These are phyloP conservation scores for Dothideomycetes sp. DNA, from an alignment of 2,329 filamentous ascomycete species.

Conservation along the genomic window DNA sequence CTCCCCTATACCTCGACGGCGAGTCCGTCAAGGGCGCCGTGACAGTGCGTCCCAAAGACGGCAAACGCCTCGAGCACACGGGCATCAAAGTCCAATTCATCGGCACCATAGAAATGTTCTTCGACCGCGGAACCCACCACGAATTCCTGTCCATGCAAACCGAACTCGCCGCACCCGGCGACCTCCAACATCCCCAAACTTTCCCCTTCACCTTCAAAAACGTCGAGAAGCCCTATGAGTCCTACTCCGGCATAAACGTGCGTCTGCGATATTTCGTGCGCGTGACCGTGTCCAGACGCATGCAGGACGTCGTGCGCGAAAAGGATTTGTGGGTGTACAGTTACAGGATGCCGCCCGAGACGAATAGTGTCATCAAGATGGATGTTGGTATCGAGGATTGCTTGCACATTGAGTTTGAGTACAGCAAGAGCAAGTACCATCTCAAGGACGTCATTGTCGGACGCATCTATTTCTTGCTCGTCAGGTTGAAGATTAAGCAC, in stretches of 20 bases:
- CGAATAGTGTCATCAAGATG: conserved; percentile 99
- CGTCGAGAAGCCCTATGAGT: conserved; percentile 99
- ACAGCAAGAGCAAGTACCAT: conserved; percentile 98
- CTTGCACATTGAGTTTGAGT: conserved; percentile 98
- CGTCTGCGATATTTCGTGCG: conserved; percentile 97
- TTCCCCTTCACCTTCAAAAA: conserved; percentile 99
- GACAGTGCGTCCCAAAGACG: conserved; percentile 92
- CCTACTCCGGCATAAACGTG: conserved; percentile 99
- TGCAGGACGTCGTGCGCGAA: conserved; percentile 96
- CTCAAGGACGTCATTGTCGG: conserved; percentile 98
- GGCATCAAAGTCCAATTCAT: conserved; percentile 99
- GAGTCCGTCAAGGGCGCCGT: conserved; percentile 96
- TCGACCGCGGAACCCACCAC: conserved; percentile 97
- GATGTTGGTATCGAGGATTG: conserved; percentile 99
- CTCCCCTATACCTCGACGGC: conserved; percentile 92
- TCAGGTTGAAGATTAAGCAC: conserved; percentile 97
- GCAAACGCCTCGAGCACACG: conserved; percentile 93
- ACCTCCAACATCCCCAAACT: conserved; percentile 96
- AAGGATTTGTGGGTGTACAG: conserved; percentile 99
- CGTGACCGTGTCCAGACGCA: conserved; percentile 89
- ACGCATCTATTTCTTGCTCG: conserved; percentile 94
- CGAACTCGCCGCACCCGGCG: conserved; percentile 90
- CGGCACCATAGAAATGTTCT: conserved; percentile 99
- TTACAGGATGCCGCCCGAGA: conserved; percentile 95
- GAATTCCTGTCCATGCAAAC: conserved; percentile 96